Conservation (phyloP, 2,329 filamentous ascomycete genomes). For the Pyricularia sp. region DNA sequence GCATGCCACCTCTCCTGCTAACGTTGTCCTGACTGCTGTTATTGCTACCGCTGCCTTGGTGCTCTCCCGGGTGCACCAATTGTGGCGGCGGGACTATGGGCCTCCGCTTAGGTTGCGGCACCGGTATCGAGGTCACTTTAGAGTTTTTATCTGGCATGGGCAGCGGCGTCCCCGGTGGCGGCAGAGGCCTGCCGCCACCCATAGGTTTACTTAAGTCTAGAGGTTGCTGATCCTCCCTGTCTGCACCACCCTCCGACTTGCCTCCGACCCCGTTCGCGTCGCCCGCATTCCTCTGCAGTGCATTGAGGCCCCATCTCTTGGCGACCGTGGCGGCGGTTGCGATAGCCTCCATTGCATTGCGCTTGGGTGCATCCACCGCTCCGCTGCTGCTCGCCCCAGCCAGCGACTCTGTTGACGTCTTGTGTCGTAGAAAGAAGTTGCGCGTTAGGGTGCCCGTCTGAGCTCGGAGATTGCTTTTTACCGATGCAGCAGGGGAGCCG, state of each 20-base stretch:
- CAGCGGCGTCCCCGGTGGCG: conserved; percentile 70
- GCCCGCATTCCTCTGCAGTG: conserved; percentile 32
- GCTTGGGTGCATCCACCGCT: conserved; percentile 25
- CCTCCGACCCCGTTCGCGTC: conserved; percentile 5
- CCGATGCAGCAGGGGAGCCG: conserved; percentile 20
- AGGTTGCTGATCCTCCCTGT: conserved; percentile 12
- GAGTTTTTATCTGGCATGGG: conserved; percentile 57
- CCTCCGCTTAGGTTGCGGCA: conserved; percentile 49
- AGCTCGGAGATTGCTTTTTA: conserved; percentile 27
- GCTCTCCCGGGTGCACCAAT: background rate
- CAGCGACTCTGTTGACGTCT: conserved; percentile 24
- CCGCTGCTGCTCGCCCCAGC: conserved; percentile 9
- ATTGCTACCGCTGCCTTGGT: background rate
- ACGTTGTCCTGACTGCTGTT: background rate
- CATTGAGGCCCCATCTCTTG: conserved; percentile 50
- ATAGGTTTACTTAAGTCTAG: conserved; percentile 57
- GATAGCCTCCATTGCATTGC: conserved; percentile 43
- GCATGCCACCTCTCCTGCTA: conserved; percentile 16
- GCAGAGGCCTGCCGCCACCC: conserved; percentile 72
- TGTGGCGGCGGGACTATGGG: conserved; percentile 39
- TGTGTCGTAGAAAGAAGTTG: conserved; percentile 29
- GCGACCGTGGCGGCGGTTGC: conserved; percentile 46
- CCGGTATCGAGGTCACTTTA: conserved; percentile 41
- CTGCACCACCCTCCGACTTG: background rate
- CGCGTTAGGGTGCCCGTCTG: conserved; percentile 29